These are phyloP conservation scores for Cyclaneusma minus DNA, from an alignment of 2,329 filamentous ascomycete genomes.

Conservation along the genomic window DNA sequence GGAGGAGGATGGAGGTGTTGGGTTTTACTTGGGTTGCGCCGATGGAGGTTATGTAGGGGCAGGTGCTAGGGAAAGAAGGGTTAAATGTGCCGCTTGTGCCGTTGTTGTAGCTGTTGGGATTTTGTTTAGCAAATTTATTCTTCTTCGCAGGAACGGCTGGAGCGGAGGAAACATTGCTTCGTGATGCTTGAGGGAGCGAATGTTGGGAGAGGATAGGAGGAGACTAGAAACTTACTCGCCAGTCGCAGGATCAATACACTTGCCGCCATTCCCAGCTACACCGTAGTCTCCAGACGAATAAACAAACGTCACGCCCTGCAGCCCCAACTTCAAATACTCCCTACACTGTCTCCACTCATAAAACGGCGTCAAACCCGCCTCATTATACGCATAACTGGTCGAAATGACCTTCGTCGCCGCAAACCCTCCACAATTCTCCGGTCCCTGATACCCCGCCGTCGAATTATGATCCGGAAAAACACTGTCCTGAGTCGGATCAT, in stretches of 20 bases:
- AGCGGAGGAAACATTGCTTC: no score
- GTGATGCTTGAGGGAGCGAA: no score
- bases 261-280: constrained; percentile 23
- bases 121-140: no score
- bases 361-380: constrained; percentile 29
- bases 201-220: no score
- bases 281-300: constrained; percentile 35
- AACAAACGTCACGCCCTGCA: constrained; percentile 33
- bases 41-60: constrained; percentile 34
- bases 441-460: constrained; percentile 21
- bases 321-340: constrained; percentile 40
- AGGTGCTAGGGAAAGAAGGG: constrained; percentile 28
- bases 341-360: constrained; percentile 36
- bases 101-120: constrained; percentile 18
- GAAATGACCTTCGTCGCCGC: constrained; percentile 35
- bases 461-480: constrained; percentile 18
- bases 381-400: constrained; percentile 36
- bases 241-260: constrained; percentile 20
- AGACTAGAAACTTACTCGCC: no score
- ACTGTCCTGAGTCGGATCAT: constrained; percentile 21
- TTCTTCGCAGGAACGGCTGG: no score
- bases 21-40: constrained; percentile 31
- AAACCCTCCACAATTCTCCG: constrained; percentile 28
- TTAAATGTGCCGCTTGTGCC: constrained; percentile 25
- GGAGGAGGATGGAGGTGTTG: constrained; percentile 18